Evolutionary conservation across 345 rosid genomes (phyloP), one percentile per base, ranked within the genome.

Genomic region (Salix dunnii): DNA sequence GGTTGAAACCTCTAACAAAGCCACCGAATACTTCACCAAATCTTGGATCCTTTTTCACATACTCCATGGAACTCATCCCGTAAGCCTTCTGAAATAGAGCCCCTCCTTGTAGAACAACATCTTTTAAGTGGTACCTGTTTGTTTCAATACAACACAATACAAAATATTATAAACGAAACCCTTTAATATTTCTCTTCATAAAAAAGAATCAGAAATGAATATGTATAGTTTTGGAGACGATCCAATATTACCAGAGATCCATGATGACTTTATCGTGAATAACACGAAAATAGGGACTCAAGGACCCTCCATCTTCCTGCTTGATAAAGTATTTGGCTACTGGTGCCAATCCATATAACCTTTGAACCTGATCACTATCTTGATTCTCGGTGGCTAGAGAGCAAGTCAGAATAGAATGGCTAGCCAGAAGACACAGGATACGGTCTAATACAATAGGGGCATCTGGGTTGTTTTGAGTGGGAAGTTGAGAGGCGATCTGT

Each of bases 21-120:
- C 98, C 35, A 17, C 78, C 90, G 86, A 93, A 93, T 20, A 88
- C 87, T 76, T 86, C 91, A 85, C 91, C 88, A 86, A 92, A 91
- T 77, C 89, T 85, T 21, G 84, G 91, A 76, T 94, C 92, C 4
- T 82, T 91, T 12, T 94, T 91, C 3, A 88, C 89, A 78, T 94
- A 91, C 51, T 94, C 94, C 65, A 94, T 92, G 2, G 89, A 84
- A 1, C 87, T 89, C 98, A 85, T 90, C 0, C 94, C 91, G 61
- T 91, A 84, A 0, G 94, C 94, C 71, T 89, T 94, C 86, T 88
- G 88, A 70, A 94, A 92, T 6, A 96, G 91, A 49, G 84, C 86
- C 14, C 94, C 92, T 30, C 94, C 96, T 14, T 92, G 93, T 13
- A 91, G 89, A 68, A 94, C 76, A 35, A 91, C 90, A 74, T 92